These are phyloP conservation scores for Fusarium oxysporum DNA, from an alignment of 2,329 filamentous ascomycete species.

Conservation along the genomic window DNA sequence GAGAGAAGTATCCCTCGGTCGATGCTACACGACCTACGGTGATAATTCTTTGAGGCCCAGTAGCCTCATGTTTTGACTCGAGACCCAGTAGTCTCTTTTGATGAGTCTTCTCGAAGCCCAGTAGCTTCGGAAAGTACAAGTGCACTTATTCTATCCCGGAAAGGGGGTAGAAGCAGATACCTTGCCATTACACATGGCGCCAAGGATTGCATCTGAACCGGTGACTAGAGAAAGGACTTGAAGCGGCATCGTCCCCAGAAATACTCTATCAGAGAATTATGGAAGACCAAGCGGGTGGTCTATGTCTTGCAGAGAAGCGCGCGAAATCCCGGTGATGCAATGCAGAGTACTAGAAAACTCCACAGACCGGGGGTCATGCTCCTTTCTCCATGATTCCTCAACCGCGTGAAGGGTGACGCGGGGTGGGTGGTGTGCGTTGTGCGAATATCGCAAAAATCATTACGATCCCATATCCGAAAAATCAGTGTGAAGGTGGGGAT, in stretches of 20 bases:
- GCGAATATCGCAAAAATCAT: slow-evolving; percentile 22
- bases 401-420: not conserved
- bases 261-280: not conserved
- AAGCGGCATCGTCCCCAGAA: slow-evolving; percentile 3
- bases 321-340: not conserved
- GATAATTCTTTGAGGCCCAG: slow-evolving; percentile 16
- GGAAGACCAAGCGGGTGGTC: not conserved
- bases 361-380: not conserved
- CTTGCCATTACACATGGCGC: not conserved
- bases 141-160: slow-evolving; percentile 15
- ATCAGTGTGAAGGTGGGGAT: slow-evolving; percentile 16
- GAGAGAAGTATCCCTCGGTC: not conserved
- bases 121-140: slow-evolving; percentile 30
- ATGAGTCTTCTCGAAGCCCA: slow-evolving; percentile 35
- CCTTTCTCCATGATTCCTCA: slow-evolving; percentile 1
- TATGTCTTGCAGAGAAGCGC: slow-evolving; percentile 11
- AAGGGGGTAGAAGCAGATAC: slow-evolving; percentile 1
- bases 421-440: not conserved
- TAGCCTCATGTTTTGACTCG: slow-evolving; percentile 24
- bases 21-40: slow-evolving; percentile 25
- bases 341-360: not conserved
- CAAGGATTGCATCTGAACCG: slow-evolving; percentile 7
- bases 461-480: slow-evolving; percentile 25
- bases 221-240: slow-evolving; percentile 13
- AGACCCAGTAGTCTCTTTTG: slow-evolving; percentile 16